Conservation (phyloP, 2,329 filamentous ascomycete species). For the Fusarium sacchari region DNA sequence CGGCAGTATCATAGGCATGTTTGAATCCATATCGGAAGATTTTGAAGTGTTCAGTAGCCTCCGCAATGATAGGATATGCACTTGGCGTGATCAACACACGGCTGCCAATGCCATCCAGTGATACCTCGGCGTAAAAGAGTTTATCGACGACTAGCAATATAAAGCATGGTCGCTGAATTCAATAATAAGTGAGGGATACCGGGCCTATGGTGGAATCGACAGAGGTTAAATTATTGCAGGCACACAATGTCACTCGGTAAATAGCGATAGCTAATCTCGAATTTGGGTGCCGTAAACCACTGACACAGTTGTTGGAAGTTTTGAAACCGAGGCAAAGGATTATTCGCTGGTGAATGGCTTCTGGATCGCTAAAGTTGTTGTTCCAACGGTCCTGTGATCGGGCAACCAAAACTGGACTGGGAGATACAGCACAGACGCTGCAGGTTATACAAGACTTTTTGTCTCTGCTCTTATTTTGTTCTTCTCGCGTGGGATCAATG, state of each 20-base stretch:
- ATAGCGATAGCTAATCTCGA: background rate
- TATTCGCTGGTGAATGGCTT: background rate
- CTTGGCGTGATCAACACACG: background rate
- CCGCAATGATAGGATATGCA: background rate
- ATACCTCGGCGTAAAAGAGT: slow-evolving; percentile 15
- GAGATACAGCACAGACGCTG: slow-evolving; percentile 15
- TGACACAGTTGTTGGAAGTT: background rate
- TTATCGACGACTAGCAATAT: slow-evolving; percentile 27
- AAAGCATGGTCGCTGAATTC: slow-evolving; percentile 39
- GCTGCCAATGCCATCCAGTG: slow-evolving; percentile 17
- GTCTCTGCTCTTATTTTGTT: slow-evolving; percentile 19
- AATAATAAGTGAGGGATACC: background rate
- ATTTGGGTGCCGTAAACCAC: background rate
- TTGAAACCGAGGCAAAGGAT: background rate
- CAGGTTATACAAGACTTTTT: slow-evolving; percentile 19
- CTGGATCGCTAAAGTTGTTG: slow-evolving; percentile 2
- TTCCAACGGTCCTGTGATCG: slow-evolving; percentile 1
- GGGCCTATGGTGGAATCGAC: background rate
- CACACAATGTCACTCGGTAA: slow-evolving; percentile 7
- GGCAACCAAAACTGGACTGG: slow-evolving; percentile 14
- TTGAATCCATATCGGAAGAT: slow-evolving; percentile 46
- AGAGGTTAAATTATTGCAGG: slow-evolving; percentile 4
- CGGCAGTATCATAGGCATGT: slow-evolving; percentile 60
- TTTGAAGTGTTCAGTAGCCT: slow-evolving; percentile 6
- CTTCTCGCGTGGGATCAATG: slow-evolving; percentile 17